Conservation (phyloP, 371 early-diverging fungal species). For the Capillidium heterosporum region DNA sequence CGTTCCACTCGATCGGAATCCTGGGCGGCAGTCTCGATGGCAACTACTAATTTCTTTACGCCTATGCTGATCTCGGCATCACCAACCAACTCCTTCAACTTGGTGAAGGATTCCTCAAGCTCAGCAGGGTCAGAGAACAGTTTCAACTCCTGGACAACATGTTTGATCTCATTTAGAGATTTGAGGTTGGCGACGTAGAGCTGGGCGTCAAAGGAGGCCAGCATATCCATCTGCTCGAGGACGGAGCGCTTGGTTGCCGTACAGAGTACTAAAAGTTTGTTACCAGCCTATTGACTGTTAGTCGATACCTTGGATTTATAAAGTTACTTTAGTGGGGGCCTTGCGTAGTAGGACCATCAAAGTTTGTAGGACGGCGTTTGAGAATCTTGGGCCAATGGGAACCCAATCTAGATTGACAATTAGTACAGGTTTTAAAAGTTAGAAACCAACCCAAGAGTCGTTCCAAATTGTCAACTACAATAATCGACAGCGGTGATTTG, state of each 20-base stretch:
- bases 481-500: constrained; percentile 87
- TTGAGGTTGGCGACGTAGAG: constrained; percentile 64
- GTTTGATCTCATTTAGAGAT: constrained; percentile 40
- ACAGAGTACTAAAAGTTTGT: constrained; percentile 58
- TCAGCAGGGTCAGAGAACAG: constrained; percentile 8
- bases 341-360: constrained; percentile 81
- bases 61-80: constrained; percentile 54
- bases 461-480: constrained; percentile 97
- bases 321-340: constrained; percentile 60
- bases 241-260: constrained; percentile 68
- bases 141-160: constrained; percentile 35
- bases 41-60: constrained; percentile 77
- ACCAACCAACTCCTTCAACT: constrained; percentile 7
- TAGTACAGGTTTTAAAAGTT: not conserved
- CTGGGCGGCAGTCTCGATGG: constrained; percentile 77
- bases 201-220: constrained; percentile 66
- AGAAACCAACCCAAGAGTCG: constrained; percentile 48
- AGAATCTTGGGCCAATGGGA: constrained; percentile 95
- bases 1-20: constrained; percentile 41
- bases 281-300: constrained; percentile 22
- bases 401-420: constrained; percentile 67
- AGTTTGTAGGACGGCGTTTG: constrained; percentile 92
- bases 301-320: not conserved
- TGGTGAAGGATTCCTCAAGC: constrained; percentile 8
- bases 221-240: constrained; percentile 74